Evolutionary conservation across 108 stramenopile species (phyloP), one percentile per base, ranked within the genome.

Genomic region (Skeletonema menzelii): DNA sequence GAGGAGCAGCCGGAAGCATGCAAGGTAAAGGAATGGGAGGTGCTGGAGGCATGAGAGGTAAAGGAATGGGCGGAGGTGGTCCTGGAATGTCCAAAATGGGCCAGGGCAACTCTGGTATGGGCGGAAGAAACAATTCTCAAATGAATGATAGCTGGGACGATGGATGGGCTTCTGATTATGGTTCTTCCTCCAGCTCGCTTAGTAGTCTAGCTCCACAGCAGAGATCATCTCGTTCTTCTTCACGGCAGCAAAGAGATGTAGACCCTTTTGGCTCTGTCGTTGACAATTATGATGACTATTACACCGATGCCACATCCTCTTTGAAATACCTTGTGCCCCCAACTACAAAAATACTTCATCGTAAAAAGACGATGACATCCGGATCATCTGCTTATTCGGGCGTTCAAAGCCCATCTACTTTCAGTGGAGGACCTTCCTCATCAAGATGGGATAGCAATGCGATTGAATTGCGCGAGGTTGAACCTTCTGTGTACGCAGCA

Each of bases 201-300:
- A 42, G 40, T 4, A 2, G 3, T 42, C 40, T 42, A 4, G 15
- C 40, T 15, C 22, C 49, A n/a, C 15, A 53, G 3, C 49, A 53
- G 22, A 53, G 49, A 22, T 53, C 49, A 53, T 53, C 19, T 53
- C 20, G 49, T 24, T 53, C 49, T 5, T 53, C 49, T 4, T 53
- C 49, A 22, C 49, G 49, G 22, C 49, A 53, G n/a, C 49, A 20
- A 53, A 24, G 22, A 22, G 49, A 22, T 22, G 7, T 53, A 22
- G 49, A 53, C 22, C 49, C 49, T 22, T 53, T 53, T 53, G 49
- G 49, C 49, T 53, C 49, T 22, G 49, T 53, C 49, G 49, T 53
- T 2, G 22, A 53, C 49, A 53, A 22, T 22, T 53, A 53, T 53
- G 49, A 53, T 53, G 49, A 53, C 22, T 53, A 22, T 53, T 53